These are phyloP conservation scores for Citrullus mucosospermus DNA, from an alignment of 306 rosid genomes.

Conservation along the genomic window DNA sequence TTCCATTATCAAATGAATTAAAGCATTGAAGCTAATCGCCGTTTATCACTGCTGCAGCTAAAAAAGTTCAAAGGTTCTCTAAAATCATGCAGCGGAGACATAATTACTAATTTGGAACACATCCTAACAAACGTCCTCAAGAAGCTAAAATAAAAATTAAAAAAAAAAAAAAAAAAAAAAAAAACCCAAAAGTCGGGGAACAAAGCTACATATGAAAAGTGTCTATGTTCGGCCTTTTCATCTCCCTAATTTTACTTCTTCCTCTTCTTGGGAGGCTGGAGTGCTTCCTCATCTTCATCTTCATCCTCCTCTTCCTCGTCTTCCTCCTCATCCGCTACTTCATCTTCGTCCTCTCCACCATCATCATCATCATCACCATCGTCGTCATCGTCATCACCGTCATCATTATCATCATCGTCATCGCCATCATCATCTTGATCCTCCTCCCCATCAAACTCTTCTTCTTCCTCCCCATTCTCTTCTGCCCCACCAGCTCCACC, in stretches of 20 bases:
- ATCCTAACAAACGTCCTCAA: constrained; percentile 9
- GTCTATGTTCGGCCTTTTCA: not conserved
- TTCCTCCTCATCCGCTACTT: constrained; percentile 33
- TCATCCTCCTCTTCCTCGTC: constrained; percentile 44
- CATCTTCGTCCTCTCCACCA: constrained; percentile 41
- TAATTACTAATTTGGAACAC: constrained; percentile 7
- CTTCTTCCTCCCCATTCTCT: constrained; percentile 52
- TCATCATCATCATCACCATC: constrained; percentile 28
- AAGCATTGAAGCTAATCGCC: not conserved
- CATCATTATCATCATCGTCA: constrained; percentile 33
- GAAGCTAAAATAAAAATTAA: not conserved
- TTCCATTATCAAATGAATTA: not conserved
- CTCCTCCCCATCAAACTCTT: constrained; percentile 27
- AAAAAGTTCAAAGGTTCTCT: not conserved
- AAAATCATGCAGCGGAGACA: not conserved
- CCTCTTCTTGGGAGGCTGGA: constrained; percentile 95
- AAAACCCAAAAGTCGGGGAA: constrained; percentile 6
- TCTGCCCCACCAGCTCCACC: constrained; percentile 56
- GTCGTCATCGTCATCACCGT: constrained; percentile 17
- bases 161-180: not conserved
- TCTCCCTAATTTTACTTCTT: constrained; percentile 46
- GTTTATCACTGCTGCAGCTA: not conserved
- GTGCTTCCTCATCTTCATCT: constrained; percentile 72
- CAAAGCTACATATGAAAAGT: not conserved
- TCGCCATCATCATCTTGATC: constrained; percentile 21